Evolutionary conservation across 2,329 filamentous ascomycete species (phyloP), one percentile per base, ranked within the genome.

Genomic region (Pseudocercospora ulei): DNA sequence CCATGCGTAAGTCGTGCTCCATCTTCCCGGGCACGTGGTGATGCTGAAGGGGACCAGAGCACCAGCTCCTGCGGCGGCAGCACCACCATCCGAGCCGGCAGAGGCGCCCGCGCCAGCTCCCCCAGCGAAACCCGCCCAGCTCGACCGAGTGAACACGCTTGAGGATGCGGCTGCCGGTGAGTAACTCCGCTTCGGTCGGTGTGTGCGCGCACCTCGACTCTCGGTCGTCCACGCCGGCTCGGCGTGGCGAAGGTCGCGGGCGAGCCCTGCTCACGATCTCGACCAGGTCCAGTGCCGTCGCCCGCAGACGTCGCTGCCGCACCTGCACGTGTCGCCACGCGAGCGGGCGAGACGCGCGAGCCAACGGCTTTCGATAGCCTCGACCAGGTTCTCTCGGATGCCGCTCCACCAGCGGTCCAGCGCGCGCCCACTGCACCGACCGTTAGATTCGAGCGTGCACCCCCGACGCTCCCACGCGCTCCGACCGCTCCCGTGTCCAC

Each of bases 321-420:
- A 8, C 9, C 16, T 8, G 18, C n/a, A n/a, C 13, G 22, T 28
- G 17, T 20, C 8, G 16, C 38, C 22, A 22, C 27, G 17, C 11
- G 28, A 17, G 40, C 40, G 29, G 26, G 23, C 18, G 22, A 16
- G 13, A 28, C 34, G 13, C 40, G 35, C 26, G 30, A 33, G 25
- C 35, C 35, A 17, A 28, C 40, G 13, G 30, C 30, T 20, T 22
- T 33, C 30, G 30, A 11, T 33, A 33, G 40, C 41, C 25, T 37
- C 41, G 28, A 33, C 41, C 28, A 13, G 33, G 28, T 28, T 35
- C 24, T 24, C 30, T 28, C 22, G 24, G 18, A 36, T 13, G 29
- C 40, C 37, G 12, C 19, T 20, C 13, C 18, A 11, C 31, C 37
- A 12, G 28, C 22, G 22, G 26, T 16, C 7, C 16, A 25, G 28